These are phyloP conservation scores for Emmonsiellopsis sp. DNA, from an alignment of 2,329 filamentous ascomycete species.

Conservation along the genomic window DNA sequence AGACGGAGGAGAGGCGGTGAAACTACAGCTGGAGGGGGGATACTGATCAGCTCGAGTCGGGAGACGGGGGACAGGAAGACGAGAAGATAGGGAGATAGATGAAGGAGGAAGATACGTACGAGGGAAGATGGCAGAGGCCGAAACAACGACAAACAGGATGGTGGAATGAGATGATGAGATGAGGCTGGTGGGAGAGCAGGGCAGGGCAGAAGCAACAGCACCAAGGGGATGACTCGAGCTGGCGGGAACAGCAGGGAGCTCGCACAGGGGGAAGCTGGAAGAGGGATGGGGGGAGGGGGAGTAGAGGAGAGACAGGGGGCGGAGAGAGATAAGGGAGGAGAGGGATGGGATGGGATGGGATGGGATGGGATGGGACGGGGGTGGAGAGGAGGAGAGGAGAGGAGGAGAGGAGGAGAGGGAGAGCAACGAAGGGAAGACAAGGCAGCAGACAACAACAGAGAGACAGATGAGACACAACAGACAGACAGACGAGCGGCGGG, in stretches of 20 bases:
- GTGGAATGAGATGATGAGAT: neutral
- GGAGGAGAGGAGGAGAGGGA: conserved; percentile 12
- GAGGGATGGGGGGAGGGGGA: conserved; percentile 4
- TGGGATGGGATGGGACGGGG: conserved; percentile 11
- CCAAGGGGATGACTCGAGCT: neutral
- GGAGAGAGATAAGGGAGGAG: neutral
- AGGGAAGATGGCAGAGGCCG: conserved; percentile 4
- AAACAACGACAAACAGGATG: conserved; percentile 4
- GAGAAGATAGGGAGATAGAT: neutral
- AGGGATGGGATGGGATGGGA: conserved; percentile 1
- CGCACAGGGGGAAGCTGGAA: conserved; percentile 12
- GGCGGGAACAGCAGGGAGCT: neutral
- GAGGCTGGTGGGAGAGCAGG: neutral
- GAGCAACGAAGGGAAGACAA: conserved; percentile 19
- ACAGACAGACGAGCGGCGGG: conserved; percentile 12
- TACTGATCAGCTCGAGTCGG: no score
- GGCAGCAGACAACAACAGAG: conserved; percentile 10
- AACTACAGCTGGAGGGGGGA: conserved; percentile 7
- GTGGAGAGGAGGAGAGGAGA: conserved; percentile 11
- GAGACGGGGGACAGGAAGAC: conserved; percentile 17
- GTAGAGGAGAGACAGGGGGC: neutral
- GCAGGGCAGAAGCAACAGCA: conserved; percentile 1
- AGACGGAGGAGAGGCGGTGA: conserved; percentile 1
- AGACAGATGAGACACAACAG: conserved; percentile 12
- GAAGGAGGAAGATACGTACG: conserved; percentile 3